These are phyloP conservation scores for Lachancea quebecensis DNA, from an alignment of 805 yeast genomes.

Conservation along the genomic window DNA sequence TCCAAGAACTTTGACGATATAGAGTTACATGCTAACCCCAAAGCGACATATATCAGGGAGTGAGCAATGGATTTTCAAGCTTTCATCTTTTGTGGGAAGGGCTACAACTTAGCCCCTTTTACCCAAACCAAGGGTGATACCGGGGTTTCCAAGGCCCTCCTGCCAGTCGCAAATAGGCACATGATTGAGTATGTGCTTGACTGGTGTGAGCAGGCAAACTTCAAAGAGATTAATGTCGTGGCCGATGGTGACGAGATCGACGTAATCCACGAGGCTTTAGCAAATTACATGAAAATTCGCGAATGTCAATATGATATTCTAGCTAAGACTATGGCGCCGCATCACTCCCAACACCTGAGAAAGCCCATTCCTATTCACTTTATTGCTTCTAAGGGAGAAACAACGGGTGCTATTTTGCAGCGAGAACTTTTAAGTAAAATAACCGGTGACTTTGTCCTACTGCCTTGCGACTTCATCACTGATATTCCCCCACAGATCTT, in stretches of 20 bases:
- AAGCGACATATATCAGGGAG: background rate
- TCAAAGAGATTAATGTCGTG: conserved; percentile 61
- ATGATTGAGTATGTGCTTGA: conserved; percentile 81
- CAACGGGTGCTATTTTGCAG: conserved; percentile 59
- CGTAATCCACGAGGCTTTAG: conserved; percentile 44
- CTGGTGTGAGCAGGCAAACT: conserved; percentile 88
- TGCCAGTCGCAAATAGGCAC: conserved; percentile 87
- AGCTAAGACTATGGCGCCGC: conserved; percentile 17
- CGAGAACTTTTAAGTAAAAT: conserved; percentile 38
- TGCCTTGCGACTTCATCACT: conserved; percentile 93
- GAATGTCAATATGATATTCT: conserved; percentile 27
- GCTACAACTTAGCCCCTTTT: conserved; percentile 66
- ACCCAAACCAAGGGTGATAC: conserved; percentile 47
- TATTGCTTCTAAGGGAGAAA: conserved; percentile 39
- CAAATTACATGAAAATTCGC: conserved; percentile 39
- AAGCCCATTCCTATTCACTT: conserved; percentile 36
- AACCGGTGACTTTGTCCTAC: conserved; percentile 56
- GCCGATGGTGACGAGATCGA: conserved; percentile 42
- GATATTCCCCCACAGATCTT: conserved; percentile 86
- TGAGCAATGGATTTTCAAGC: conserved; percentile 86
- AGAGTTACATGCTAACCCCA: too few species aligned
- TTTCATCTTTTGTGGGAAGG: conserved; percentile 81
- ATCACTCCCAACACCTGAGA: conserved; percentile 26
- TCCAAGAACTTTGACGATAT: background rate
- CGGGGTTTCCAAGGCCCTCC: conserved; percentile 72